Evolutionary conservation across 306 rosid genomes (phyloP), one percentile per base, ranked within the genome.

Genomic region (Mimosa bimucronata): DNA sequence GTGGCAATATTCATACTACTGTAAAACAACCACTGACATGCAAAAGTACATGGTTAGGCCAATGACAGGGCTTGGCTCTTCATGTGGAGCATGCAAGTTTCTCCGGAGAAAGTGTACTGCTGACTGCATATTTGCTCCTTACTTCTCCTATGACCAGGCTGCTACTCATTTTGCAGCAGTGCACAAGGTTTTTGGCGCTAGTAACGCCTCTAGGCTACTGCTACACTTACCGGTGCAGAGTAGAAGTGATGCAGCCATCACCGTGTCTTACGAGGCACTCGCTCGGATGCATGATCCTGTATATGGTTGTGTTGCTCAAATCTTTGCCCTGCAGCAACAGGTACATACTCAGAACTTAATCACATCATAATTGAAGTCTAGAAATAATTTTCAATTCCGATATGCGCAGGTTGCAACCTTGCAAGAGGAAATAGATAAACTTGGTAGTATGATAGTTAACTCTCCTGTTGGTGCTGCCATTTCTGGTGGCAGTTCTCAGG

Each of bases 21-120:
- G 73, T 66, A 68, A 74, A 76, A 58, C 64, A 73, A 58, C 58
- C 88, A 77, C 66, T 25, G 77, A 66, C 82, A 83, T 38, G 75
- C 46, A 38, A 67, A 18, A 62, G 72, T 53, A 85, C 66, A 76
- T 76, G 77, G 57, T 68, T 81, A 19, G 68, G 86, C 86, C 73
- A 85, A 88, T 87, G 97, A 88, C 89, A 82, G 92, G 97, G 66
- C 64, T 76, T 52, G 87, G 97, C 53, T 83, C 92, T 75, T 93
- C 97, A 65, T 93, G 97, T 82, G 97, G 97, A 79, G 97, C 97
- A 75, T 93, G 97, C 92, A 93, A 89, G 84, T 91, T 93, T 78
- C 83, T 93, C 18, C 86, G 97, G 86, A 86, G 97, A 89, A 93
- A 89, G 79, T 91, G 97, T 86, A 76, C 88, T 0, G 61, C 19